These are phyloP conservation scores for Sporisorium reilianum DNA, from an alignment of 1,284 basidiomycete species.

Conservation along the genomic window DNA sequence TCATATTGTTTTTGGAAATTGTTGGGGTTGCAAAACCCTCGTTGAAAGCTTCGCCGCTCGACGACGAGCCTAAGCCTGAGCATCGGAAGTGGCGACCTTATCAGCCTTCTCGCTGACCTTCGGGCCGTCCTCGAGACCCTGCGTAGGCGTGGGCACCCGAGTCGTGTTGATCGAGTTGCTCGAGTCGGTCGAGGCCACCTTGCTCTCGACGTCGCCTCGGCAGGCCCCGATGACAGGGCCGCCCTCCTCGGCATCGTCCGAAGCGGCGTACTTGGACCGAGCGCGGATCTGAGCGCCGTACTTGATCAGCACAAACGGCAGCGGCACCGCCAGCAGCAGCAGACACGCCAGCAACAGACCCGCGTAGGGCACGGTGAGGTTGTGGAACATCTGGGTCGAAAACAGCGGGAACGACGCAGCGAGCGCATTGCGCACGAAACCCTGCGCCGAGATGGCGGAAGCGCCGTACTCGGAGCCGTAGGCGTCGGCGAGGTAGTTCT, in stretches of 20 bases:
- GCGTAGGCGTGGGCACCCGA: constrained; percentile 34
- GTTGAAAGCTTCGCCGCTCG: no score
- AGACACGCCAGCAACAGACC: constrained; percentile 54
- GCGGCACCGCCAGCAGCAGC: constrained; percentile 49
- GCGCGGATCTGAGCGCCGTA: constrained; percentile 56
- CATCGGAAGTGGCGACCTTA: constrained; percentile 12
- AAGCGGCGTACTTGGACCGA: constrained; percentile 56
- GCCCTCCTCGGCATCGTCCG: constrained; percentile 36
- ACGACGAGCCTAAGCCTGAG: constrained; percentile 1
- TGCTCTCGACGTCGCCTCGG: constrained; percentile 42
- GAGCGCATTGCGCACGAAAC: constrained; percentile 56
- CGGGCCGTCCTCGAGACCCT: constrained; percentile 15
- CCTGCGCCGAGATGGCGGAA: constrained; percentile 56
- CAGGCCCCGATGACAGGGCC: constrained; percentile 47
- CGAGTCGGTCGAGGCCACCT: constrained; percentile 17
- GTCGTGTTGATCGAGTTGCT: constrained; percentile 28
- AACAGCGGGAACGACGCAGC: constrained; percentile 58
- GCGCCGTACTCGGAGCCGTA: constrained; percentile 55
- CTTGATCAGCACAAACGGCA: constrained; percentile 58
- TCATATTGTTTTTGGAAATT: constrained; percentile 11
- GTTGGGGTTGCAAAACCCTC: not conserved
- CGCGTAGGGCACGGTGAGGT: constrained; percentile 50
- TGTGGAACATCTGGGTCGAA: constrained; percentile 60
- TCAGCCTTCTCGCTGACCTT: constrained; percentile 27
- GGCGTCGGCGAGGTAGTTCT: constrained; percentile 53